Percentiles rank a stretch among this genome's conserved stretches.
Conservation (phyloP, 768 basidiomycete species). For the Mycena kentingensis region DNA sequence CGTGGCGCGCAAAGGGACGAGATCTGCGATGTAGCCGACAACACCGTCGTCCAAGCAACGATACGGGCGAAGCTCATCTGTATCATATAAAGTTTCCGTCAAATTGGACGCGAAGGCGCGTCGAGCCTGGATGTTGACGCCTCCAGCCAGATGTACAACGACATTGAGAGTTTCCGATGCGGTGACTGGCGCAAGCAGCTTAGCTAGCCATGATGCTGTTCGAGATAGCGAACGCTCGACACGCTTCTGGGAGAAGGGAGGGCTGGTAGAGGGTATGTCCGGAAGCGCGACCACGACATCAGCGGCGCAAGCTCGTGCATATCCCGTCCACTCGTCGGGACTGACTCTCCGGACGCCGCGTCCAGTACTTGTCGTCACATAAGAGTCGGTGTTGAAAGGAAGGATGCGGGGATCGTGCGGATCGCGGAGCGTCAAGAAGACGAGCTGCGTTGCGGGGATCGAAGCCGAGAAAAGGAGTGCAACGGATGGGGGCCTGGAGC, state of each 20-base stretch:
- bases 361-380: conserved; percentile 58
- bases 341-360: conserved; percentile 73
- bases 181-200: conserved; percentile 47
- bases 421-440: conserved; percentile 66
- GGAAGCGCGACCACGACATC: conserved; percentile 73
- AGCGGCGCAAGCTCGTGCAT: conserved; percentile 56
- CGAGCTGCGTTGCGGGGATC: conserved; percentile 45
- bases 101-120: conserved; percentile 62
- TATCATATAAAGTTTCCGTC: conserved; percentile 58
- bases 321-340: conserved; percentile 54
- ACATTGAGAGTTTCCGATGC: conserved; percentile 43
- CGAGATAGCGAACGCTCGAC: conserved; percentile 75
- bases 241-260: conserved; percentile 77
- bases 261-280: conserved; percentile 66
- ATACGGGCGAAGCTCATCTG: conserved; percentile 51
- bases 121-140: conserved; percentile 56
- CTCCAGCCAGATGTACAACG: conserved; percentile 73
- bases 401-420: conserved; percentile 64
- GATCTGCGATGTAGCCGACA: conserved; percentile 70
- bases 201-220: conserved; percentile 61
- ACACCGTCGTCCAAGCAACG: conserved; percentile 67
- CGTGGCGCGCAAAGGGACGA: conserved; percentile 48
- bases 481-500: conserved; percentile 54
- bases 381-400: conserved; percentile 68
- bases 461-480: conserved; percentile 69